Evolutionary conservation across 2,329 filamentous ascomycete genomes (phyloP), one percentile per base, ranked within the genome.

Genomic region (Phaeosphaeria sp.): DNA sequence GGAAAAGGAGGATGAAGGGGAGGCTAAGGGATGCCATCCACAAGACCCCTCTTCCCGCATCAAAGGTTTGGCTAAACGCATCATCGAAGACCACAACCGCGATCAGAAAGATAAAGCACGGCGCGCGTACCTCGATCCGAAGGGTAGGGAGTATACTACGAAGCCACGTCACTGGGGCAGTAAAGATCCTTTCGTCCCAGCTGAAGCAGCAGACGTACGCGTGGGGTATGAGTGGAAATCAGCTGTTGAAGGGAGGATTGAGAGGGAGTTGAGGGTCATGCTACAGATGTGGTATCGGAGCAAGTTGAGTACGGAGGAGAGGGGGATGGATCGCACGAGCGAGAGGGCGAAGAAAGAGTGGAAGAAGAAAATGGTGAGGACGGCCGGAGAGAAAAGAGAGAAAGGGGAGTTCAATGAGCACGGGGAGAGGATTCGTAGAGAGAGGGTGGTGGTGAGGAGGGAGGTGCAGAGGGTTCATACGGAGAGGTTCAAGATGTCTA

Each of bases 81-180:
- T 55, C 8, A 17, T 50, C 21, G 46, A 55, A 24, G 52, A 55
- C 24, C 44, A 55, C 25, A 55, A 55, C 18, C 20, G 36, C 2
- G 52, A 55, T 9, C 46, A 49, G 39, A 20, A 24, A 4, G 44
- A 45, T 22, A 33, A 43, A 24, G 52, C 52, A 11, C 46, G 46
- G 11, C n/a, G 27, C 5, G 45, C 18, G 18, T 27, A 49, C 18
- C 36, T 55, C 2, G 52, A 55, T 27, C 39, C 46, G 0, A 55
- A 45, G 27, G 52, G 45, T 36, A 22, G 52, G 2, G 46, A 55
- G 13, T 55, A 55, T 15, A 13, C n/a, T 22, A 49, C 45, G 2
- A 33, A 24, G 11, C 39, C 46, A 9, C 6, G 22, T 9, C 36
- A 36, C 15, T 55, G 52, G 52, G 52, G 52, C 18, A 39, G 5